Evolutionary conservation across 1,139 yeast genomes (phyloP), one percentile per base, ranked within the genome.

Genomic region (Yamadazyma jaroonii): DNA sequence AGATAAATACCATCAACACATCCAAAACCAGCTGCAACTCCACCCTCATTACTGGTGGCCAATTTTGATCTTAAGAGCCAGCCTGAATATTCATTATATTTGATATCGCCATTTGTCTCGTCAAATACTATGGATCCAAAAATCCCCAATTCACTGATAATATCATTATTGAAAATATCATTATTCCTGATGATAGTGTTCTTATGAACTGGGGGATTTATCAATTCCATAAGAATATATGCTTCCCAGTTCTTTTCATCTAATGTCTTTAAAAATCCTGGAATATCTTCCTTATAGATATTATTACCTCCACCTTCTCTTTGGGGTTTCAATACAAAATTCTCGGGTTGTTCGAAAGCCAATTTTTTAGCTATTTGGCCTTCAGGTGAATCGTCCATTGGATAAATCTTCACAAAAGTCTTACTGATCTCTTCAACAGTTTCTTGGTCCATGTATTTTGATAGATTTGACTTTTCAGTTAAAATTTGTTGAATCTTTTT

Each of bases 11-110:
- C 85, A 61, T 92, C 98, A 37, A 92, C 88, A 61, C 97, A 89
- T 9, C 97, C 98, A 62, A 86, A 92, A 0, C 98, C 98, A 10
- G 98, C 97, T 23, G 97, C 97, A 25, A 92, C 97, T 27, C 98
- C 98, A 35, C 98, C 98, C 66, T 92, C 98, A 60, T 92, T 81
- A 39, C 95, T 84, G 3, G 84, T 69, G 48, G 87, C 83, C 42
- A 89, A 78, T 60, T 92, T 92, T 3, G 97, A 87, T 61, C 98
- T 79, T 50, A 92, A 67, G 46, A 92, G 71, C 79, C 87, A 87
- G 5, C 97, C 97, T 1, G 89, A 79, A 47, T 77, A 76, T 31
- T 78, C 77, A 57, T 92, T 92, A 34, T 67, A 57, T 33, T 77
- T 53, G 8, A 84, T 66, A 29, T 77, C 71, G 3, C 84, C 82